phyloP scores from a whole-genome alignment of 2,329 filamentous ascomycete species.

The Exophiala spinifera region DNA sequence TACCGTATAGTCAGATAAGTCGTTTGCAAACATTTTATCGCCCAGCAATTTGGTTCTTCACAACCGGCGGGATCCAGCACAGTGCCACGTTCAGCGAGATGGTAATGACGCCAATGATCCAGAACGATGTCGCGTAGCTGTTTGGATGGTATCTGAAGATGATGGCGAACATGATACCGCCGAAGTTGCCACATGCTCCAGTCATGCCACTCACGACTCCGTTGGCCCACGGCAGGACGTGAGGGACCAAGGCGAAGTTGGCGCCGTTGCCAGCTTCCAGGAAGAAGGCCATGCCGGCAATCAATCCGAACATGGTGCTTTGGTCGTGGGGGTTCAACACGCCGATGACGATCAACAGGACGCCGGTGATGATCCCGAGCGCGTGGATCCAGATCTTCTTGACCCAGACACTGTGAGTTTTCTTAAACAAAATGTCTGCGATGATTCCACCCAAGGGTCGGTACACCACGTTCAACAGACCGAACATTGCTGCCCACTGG shows the following conservation, averaged over 20 bases:
- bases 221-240: constrained; percentile 80
- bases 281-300: constrained; percentile 76
- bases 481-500: constrained; percentile 56
- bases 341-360: constrained; percentile 62
- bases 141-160: constrained; percentile 72
- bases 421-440: constrained; percentile 55
- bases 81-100: constrained; percentile 67
- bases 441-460: constrained; percentile 51
- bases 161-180: constrained; percentile 79
- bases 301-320: constrained; percentile 69
- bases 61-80: constrained; percentile 59
- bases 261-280: constrained; percentile 81
- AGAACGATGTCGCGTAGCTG: constrained; percentile 68
- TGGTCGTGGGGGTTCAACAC: constrained; percentile 60
- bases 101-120: constrained; percentile 76
- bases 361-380: constrained; percentile 56
- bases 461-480: constrained; percentile 50
- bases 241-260: constrained; percentile 82
- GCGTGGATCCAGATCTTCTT: constrained; percentile 63
- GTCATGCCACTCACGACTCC: constrained; percentile 74
- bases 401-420: constrained; percentile 49
- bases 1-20: too few species aligned
- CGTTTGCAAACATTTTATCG: too few species aligned
- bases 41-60: constrained; percentile 51
- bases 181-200: constrained; percentile 78